phyloP scores from a whole-genome alignment of 1,139 yeast genomes.

The Taphrina populina region DNA sequence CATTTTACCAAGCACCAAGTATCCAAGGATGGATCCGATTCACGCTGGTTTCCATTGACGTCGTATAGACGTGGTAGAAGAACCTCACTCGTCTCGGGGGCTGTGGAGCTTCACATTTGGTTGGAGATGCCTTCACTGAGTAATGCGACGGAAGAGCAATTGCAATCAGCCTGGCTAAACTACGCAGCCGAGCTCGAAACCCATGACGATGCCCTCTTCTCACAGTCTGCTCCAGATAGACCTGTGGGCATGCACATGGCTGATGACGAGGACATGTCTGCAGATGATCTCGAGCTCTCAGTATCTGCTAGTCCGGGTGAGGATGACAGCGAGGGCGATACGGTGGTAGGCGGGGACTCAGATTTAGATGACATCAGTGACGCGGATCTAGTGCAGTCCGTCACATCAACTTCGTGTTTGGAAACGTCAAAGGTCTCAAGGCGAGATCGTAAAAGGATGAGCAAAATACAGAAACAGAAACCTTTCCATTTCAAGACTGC shows the following conservation, averaged over 20 bases:
- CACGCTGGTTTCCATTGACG: conserved; percentile 55
- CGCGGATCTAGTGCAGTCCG: not conserved
- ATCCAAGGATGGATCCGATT: conserved; percentile 41
- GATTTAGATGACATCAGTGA: conserved; percentile 16
- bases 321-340: conserved; percentile 6
- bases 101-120: conserved; percentile 55
- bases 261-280: conserved; percentile 15
- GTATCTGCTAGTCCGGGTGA: conserved; percentile 1
- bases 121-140: conserved; percentile 45
- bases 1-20: conserved; percentile 44
- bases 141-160: conserved; percentile 35
- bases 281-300: conserved; percentile 7
- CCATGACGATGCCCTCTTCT: conserved; percentile 7
- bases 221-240: conserved; percentile 16
- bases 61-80: conserved; percentile 49
- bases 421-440: conserved; percentile 3
- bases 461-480: conserved; percentile 11
- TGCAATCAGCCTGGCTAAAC: conserved; percentile 37
- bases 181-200: conserved; percentile 37
- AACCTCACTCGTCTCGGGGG: conserved; percentile 59
- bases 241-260: conserved; percentile 30
- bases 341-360: conserved; percentile 12
- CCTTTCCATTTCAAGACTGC: conserved; percentile 31
- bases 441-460: conserved; percentile 8
- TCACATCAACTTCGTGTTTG: not conserved